Evolutionary conservation across 306 rosid species (phyloP).

Genomic region (Bauhinia variegata): DNA sequence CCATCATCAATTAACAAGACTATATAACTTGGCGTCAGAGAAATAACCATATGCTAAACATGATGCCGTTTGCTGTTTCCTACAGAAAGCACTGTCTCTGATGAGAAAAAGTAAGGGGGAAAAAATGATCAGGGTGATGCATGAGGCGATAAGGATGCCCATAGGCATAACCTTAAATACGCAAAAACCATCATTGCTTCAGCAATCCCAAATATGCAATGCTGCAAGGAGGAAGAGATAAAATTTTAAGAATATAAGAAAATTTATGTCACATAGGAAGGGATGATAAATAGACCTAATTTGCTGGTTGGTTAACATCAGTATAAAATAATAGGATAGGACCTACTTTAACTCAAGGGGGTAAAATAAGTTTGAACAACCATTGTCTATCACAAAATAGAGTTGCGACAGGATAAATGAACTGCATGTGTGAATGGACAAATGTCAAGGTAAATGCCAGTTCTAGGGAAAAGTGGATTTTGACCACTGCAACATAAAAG

Average conservation of each 20-base stretch:
- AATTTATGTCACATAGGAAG: neutral
- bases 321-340: no score
- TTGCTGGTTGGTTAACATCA: neutral
- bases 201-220: neutral
- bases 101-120: constrained; percentile 28
- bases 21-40: constrained; percentile 35
- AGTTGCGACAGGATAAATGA: no score
- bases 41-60: constrained; percentile 85
- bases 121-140: no score
- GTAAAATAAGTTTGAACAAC: no score
- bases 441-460: neutral
- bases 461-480: constrained; percentile 42
- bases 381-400: no score
- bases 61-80: constrained; percentile 81
- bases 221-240: constrained; percentile 18
- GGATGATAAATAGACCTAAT: neutral
- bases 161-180: constrained; percentile 6
- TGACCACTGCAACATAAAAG: constrained; percentile 82
- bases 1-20: no score
- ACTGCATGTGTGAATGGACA: neutral
- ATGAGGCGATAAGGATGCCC: constrained; percentile 9
- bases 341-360: no score
- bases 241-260: neutral
- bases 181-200: constrained; percentile 32
- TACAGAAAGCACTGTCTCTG: constrained; percentile 39